Evolutionary conservation across 2,329 filamentous ascomycete genomes (phyloP).

Genomic region (Arthrinium phaeospermum): DNA sequence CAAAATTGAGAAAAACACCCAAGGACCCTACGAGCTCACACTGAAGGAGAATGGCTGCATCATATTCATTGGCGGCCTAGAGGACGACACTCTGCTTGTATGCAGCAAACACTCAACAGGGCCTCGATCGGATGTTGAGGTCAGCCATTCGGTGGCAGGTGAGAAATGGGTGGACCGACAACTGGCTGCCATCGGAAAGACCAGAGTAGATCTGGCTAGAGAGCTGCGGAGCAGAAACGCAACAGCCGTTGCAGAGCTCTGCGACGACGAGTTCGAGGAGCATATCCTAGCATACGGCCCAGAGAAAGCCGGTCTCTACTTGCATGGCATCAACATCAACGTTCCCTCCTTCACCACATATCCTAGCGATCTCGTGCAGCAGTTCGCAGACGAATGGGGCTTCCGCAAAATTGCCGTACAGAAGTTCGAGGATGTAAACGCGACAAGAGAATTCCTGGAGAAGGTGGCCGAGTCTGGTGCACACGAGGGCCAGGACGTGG

Average conservation of each 20-base stretch:
- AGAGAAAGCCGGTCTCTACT: constrained; percentile 85
- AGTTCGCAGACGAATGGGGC: constrained; percentile 90
- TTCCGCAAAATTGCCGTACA: constrained; percentile 88
- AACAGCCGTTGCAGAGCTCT: constrained; percentile 95
- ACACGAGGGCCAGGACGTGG: constrained; percentile 89
- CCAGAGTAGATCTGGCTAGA: constrained; percentile 75
- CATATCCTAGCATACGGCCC: constrained; percentile 90
- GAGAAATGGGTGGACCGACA: constrained; percentile 84
- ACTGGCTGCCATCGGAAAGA: constrained; percentile 77
- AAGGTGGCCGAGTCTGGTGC: constrained; percentile 85
- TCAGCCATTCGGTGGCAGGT: constrained; percentile 85
- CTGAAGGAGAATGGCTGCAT: constrained; percentile 99
- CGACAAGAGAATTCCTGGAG: constrained; percentile 83
- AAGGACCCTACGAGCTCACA: constrained; percentile 91
- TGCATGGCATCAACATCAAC: constrained; percentile 96
- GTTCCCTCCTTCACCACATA: constrained; percentile 91
- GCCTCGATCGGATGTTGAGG: constrained; percentile 68
- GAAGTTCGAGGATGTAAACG: constrained; percentile 73
- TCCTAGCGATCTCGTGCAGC: constrained; percentile 79
- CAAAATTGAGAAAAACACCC: constrained; percentile 76
- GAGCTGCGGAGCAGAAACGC: constrained; percentile 80
- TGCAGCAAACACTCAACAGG: constrained; percentile 99
- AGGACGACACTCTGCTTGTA: constrained; percentile 89
- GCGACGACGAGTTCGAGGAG: constrained; percentile 95
- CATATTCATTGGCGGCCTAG: constrained; percentile 92